Base-by-base conservation (phyloP, 176 grass and related monocot genomes). In the Cenchrus fungigraminus region DNA sequence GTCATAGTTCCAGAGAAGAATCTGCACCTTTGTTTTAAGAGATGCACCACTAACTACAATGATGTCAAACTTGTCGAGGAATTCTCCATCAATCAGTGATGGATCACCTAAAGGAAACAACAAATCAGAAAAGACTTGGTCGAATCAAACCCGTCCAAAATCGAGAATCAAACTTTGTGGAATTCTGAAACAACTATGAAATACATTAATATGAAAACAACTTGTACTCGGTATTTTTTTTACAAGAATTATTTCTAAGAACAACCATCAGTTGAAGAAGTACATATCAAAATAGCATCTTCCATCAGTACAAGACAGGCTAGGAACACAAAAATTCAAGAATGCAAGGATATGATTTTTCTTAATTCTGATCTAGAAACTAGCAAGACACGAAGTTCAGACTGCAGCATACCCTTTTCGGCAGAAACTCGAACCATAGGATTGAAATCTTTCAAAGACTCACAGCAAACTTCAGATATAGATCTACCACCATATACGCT, bases 401-500 rank as follows among this genome's bases (percentile, higher is more conserved):
- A 69, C 8, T 79, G 22, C 15, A 68, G 22, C 76, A 76, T 50
- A 99, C 97, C 97, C 83, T 93, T 92, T 91, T 88, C 71, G 1
- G 81, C 68, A 68, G 65, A 78, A 88, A 96, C 97, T 79, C 75
- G 62, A 67, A 96, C 97, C 97, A 99, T 99, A 61, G 90, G 94
- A 90, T 97, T 97, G 90, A 99, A 97, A 87, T 94, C 94, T 86
- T 86, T 92, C 19, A 99, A 85, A 53, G 90, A 92, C n/a, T 92
- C 60, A 14, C 90, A 92, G 81, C 92, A 99, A 71, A 99, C 82
- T 32, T 97, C 88, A 4, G 90, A 88, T 44, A 91, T 69, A 65
- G 94, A 89, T 94, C 85, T 92, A 79, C 92, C 86, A 74, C 89
- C 74, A 81, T 94, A 89, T 72, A 81, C 64, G 70, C 71, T 77